Evolutionary conservation across 2,329 filamentous ascomycete genomes (phyloP), one percentile per base, ranked within the genome.

Genomic region (Raffaelea deltoideospora): DNA sequence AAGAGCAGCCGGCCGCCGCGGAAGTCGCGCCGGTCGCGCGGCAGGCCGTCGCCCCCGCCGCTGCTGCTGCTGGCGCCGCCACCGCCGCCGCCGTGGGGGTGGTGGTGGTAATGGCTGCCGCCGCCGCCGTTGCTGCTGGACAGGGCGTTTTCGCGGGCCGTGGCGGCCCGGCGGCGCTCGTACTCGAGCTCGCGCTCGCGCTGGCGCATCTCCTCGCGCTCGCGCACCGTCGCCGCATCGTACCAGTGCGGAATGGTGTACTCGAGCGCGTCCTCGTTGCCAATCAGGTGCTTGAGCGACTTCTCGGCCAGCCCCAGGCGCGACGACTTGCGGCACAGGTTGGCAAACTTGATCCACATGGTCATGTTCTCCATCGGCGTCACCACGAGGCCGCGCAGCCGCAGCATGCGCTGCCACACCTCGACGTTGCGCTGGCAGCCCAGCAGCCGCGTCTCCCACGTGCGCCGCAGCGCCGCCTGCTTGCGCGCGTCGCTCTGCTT

Each of bases 311-410:
- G 71, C 10, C 90, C 88, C 68, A 88, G 87, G 22, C 90, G 80
- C 40, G 85, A 82, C 31, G 88, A 94, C 58, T 98, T 99, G 50
- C 92, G 82, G 58, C 92, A 99, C 6, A 98, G 73, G 50, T 96
- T 98, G 50, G 90, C 84, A 54, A 95, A 98, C 55, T 98, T 99
- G 64, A 98, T 96, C 77, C 87, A 95, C 86, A 98, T 98, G 50
- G 93, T 83, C 66, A 93, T 85, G 50, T 95, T 95, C 54, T 99
- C 87, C 24, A 75, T 75, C 0, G 92, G 88, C 1, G 79, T 79
- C 42, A 96, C 88, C 41, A 99, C 90, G 35, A 99, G 67, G 17
- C 86, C 83, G 41, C 90, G 77, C 23, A 98, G 77, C 53, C 94
- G 90, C 38, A 99, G 75, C 85, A 96, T 96, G 41, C 90, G 76